Percentiles rank a stretch among this genome's conserved stretches.
Evolutionary conservation across 768 basidiomycete species (phyloP).

Genomic region (Rossbeevera mucosa): DNA sequence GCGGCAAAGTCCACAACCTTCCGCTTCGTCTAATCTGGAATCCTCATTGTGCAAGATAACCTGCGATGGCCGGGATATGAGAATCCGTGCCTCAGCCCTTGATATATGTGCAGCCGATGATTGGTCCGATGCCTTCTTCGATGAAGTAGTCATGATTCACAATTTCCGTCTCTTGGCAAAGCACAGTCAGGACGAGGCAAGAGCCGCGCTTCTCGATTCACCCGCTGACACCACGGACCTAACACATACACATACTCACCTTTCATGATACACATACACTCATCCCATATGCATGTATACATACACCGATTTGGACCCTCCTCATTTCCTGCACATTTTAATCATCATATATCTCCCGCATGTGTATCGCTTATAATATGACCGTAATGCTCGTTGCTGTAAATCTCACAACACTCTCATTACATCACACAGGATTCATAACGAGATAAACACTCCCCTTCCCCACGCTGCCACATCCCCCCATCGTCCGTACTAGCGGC

Average conservation of each 20-base stretch:
- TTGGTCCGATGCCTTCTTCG: slow-evolving; percentile 61
- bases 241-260: slow-evolving; percentile 14
- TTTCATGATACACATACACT: slow-evolving; percentile 24
- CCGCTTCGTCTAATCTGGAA: slow-evolving; percentile 31
- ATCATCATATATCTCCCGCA: slow-evolving; percentile 26
- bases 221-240: slow-evolving; percentile 23
- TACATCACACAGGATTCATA: slow-evolving; percentile 21
- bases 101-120: slow-evolving; percentile 39
- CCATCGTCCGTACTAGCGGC: slow-evolving; percentile 8
- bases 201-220: slow-evolving; percentile 23
- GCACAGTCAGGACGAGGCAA: slow-evolving; percentile 36
- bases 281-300: slow-evolving; percentile 27
- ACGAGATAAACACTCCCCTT: slow-evolving; percentile 7
- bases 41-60: slow-evolving; percentile 33
- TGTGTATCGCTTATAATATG: slow-evolving; percentile 33
- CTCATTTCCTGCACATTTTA: slow-evolving; percentile 34
- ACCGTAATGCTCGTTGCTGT: slow-evolving; percentile 29
- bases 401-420: slow-evolving; percentile 21
- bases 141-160: slow-evolving; percentile 57
- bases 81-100: slow-evolving; percentile 47
- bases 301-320: slow-evolving; percentile 22
- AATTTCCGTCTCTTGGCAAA: slow-evolving; percentile 41
- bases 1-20: slow-evolving; percentile 32
- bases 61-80: slow-evolving; percentile 39
- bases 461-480: slow-evolving; percentile 21